These are phyloP conservation scores for Kernera saxatilis DNA, from an alignment of 345 rosid genomes.

Conservation along the genomic window DNA sequence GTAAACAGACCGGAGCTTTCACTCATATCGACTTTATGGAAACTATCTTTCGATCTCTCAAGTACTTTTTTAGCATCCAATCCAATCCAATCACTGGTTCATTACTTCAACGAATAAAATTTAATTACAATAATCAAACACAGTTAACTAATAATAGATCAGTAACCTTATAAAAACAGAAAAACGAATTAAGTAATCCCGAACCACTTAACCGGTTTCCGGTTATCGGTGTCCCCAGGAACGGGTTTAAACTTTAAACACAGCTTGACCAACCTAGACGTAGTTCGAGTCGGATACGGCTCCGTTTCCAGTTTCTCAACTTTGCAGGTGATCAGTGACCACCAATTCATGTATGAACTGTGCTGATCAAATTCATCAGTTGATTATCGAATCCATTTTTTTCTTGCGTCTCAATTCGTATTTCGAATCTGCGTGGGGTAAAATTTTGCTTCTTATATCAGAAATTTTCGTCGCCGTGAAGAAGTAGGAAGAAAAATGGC, in stretches of 20 bases:
- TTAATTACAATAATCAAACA: no score
- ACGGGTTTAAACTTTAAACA: not conserved
- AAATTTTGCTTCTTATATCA: not conserved
- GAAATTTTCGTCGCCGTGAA: not conserved
- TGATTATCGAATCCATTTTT: conserved; percentile 7
- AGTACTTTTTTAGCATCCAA: no score
- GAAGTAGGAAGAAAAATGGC: conserved; percentile 36
- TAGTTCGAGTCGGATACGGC: not conserved
- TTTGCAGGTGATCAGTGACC: not conserved
- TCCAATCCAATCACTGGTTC: no score
- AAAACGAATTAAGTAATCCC: not conserved
- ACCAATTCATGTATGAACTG: not conserved
- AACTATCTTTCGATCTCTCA: no score
- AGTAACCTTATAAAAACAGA: no score
- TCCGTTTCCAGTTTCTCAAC: not conserved
- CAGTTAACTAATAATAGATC: no score
- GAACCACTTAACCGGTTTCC: not conserved
- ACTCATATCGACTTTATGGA: no score
- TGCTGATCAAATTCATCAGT: not conserved
- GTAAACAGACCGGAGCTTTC: not conserved
- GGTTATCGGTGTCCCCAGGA: not conserved
- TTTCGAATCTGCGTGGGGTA: not conserved
- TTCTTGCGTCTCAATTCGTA: not conserved
- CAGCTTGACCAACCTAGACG: not conserved
- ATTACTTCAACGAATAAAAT: no score